phyloP scores from a whole-genome alignment of 352 stramenopile genomes.

The Pythium angustatum region DNA sequence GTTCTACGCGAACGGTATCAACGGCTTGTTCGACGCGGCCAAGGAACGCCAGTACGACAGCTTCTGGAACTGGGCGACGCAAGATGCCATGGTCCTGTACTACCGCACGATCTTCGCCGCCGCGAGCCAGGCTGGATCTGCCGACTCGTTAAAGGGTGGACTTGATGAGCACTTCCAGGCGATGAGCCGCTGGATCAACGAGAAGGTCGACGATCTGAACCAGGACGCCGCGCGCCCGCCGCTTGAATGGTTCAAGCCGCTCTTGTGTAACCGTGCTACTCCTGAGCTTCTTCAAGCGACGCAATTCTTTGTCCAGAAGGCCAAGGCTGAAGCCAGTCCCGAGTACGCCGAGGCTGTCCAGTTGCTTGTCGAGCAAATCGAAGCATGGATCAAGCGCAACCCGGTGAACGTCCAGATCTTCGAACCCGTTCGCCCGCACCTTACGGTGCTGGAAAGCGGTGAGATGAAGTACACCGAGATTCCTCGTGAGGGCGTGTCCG shows the following conservation, averaged over 20 bases:
- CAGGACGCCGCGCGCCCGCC: constrained; percentile 30
- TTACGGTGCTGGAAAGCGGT: constrained; percentile 38
- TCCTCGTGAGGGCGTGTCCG: constrained; percentile 33
- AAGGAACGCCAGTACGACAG: constrained; percentile 55
- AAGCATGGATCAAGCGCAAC: constrained; percentile 45
- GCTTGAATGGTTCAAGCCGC: constrained; percentile 52
- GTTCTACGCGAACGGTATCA: constrained; percentile 42
- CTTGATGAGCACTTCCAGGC: constrained; percentile 38
- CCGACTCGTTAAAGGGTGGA: constrained; percentile 13
- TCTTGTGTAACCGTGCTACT: constrained; percentile 53
- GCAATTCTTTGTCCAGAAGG: constrained; percentile 39
- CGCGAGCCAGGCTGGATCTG: constrained; percentile 7
- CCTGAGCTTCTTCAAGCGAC: constrained; percentile 47
- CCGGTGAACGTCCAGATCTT: constrained; percentile 52
- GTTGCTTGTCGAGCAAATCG: constrained; percentile 48
- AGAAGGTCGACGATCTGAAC: constrained; percentile 34
- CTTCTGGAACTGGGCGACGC: constrained; percentile 63
- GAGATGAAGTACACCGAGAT: constrained; percentile 46
- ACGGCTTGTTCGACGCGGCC: constrained; percentile 42
- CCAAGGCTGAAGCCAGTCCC: constrained; percentile 33
- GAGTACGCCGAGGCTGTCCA: constrained; percentile 52
- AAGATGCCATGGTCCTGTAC: constrained; percentile 47
- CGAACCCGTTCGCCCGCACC: constrained; percentile 36
- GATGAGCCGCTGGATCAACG: constrained; percentile 52
- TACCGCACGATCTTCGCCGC: constrained; percentile 34